A percentile compares a stretch with the other conserved stretches of the same genome.
Conservation (phyloP, 2,329 filamentous ascomycete species). For the Penicillium sp. region DNA sequence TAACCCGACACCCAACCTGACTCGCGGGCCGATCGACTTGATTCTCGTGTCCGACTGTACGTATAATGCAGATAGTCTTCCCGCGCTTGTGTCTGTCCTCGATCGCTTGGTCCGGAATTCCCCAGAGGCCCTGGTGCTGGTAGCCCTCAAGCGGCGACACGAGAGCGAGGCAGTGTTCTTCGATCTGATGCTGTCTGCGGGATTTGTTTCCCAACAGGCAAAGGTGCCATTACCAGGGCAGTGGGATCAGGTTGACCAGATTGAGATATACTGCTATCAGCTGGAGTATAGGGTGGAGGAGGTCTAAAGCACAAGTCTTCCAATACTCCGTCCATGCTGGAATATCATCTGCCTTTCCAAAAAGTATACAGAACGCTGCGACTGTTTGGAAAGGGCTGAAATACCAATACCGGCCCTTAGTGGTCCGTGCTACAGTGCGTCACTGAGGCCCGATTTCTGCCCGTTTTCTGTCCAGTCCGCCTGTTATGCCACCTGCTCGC, state of each 20-base stretch:
- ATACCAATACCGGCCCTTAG: background rate
- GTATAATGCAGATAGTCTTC: conserved; percentile 69
- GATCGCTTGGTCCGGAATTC: conserved; percentile 49
- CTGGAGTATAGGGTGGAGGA: background rate
- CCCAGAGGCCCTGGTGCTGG: conserved; percentile 54
- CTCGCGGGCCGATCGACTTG: conserved; percentile 52
- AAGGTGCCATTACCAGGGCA: conserved; percentile 40
- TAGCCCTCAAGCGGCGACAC: conserved; percentile 69
- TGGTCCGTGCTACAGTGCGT: conserved; percentile 1
- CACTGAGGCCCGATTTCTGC: background rate
- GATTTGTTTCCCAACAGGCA: conserved; percentile 35
- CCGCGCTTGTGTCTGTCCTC: conserved; percentile 62
- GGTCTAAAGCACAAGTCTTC: background rate
- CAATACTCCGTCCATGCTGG: background rate
- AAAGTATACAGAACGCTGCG: too few species aligned
- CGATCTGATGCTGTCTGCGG: conserved; percentile 54
- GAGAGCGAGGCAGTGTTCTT: conserved; percentile 68
- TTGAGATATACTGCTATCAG: conserved; percentile 42
- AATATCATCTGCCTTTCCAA: background rate
- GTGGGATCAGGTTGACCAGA: conserved; percentile 37
- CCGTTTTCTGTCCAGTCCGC: background rate
- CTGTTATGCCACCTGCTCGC: background rate
- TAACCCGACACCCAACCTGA: conserved; percentile 49
- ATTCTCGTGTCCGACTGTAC: conserved; percentile 71
- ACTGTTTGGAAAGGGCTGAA: background rate